These are phyloP conservation scores for Penicillium subrubescens DNA, from an alignment of 495 filamentous ascomycete species.

Conservation along the genomic window DNA sequence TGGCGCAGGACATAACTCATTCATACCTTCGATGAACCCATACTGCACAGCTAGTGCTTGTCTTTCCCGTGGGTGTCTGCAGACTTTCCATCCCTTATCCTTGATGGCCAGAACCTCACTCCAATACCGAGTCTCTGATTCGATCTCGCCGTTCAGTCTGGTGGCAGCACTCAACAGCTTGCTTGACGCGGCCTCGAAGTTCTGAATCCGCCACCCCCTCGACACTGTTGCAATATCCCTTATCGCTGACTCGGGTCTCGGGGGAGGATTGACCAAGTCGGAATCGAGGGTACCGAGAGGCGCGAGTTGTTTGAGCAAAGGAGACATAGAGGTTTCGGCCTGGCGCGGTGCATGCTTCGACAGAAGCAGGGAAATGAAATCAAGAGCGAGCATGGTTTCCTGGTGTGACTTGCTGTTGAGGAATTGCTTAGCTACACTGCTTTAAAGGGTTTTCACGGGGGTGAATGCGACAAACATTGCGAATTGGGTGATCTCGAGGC, in stretches of 20 bases:
- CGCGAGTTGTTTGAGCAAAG: slow-evolving; percentile 64
- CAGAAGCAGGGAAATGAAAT: slow-evolving; percentile 82
- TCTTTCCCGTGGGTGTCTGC: slow-evolving; percentile 67
- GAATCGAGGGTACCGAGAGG: slow-evolving; percentile 76
- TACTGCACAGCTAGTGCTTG: slow-evolving; percentile 82
- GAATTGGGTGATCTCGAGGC: slow-evolving; percentile 48
- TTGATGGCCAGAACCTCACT: slow-evolving; percentile 76
- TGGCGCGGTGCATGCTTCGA: slow-evolving; percentile 72
- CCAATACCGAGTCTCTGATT: slow-evolving; percentile 85
- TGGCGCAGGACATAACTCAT: not conserved
- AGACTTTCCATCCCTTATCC: slow-evolving; percentile 82
- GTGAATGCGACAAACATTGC: slow-evolving; percentile 35
- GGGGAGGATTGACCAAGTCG: slow-evolving; percentile 63
- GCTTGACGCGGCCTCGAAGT: slow-evolving; percentile 72
- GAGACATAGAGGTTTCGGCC: slow-evolving; percentile 69
- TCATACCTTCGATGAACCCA: slow-evolving; percentile 77
- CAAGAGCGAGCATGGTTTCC: slow-evolving; percentile 68
- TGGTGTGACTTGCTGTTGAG: slow-evolving; percentile 61
- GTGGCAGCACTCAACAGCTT: slow-evolving; percentile 71
- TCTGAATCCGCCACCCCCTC: slow-evolving; percentile 79
- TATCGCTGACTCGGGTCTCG: slow-evolving; percentile 50
- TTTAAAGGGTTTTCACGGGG: not conserved
- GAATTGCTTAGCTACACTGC: slow-evolving; percentile 9
- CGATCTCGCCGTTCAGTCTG: slow-evolving; percentile 73
- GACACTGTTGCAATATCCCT: slow-evolving; percentile 60